Evolutionary conservation across 345 rosid species (phyloP), one percentile per base, ranked within the genome.

Genomic region (Citrus cavaleriei): DNA sequence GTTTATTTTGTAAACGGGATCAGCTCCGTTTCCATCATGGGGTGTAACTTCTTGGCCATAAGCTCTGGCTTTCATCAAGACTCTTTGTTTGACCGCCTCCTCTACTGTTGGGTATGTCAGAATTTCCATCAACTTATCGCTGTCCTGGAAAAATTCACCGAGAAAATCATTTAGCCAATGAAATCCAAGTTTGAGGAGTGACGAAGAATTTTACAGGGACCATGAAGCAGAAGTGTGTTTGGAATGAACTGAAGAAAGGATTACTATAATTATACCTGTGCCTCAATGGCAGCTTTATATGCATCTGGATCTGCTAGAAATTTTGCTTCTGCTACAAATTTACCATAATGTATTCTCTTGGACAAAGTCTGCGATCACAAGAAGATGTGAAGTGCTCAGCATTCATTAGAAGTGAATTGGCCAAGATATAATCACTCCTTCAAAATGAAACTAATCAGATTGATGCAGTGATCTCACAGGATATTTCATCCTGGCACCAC

Each of bases 271-370:
- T 34, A 22, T 76, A 89, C 97, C 87, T 94, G 95, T 81, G 88
- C 93, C 81, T 63, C 84, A 74, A 96, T 96, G 60, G 97, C 93
- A 1, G 84, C 77, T 77, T 82, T 75, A 14, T 96, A 93, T 27
- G 82, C 91, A 72, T 89, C 88, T 5, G 99, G 95, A 54, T 88
- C 79, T 19, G 88, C 93, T 74, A 38, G 94, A 79, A 88, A 96
- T 84, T 94, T 96, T 65, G 97, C 95, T 79, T 96, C 99, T 4
- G 99, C 99, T 1, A 96, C 98, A 81, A 82, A 94, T 86, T 94
- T 94, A 61, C 98, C 98, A 46, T 96, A 96, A 81, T 94, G 99
- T 30, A 96, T 91, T 86, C 99, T 90, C 89, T 91, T 96, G 24
- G 98, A 96, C 60, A 96, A 89, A 74, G 91, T 90, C 98, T 96